These are phyloP conservation scores for Penicillium sp. DNA, from an alignment of 2,329 filamentous ascomycete genomes.

Conservation along the genomic window DNA sequence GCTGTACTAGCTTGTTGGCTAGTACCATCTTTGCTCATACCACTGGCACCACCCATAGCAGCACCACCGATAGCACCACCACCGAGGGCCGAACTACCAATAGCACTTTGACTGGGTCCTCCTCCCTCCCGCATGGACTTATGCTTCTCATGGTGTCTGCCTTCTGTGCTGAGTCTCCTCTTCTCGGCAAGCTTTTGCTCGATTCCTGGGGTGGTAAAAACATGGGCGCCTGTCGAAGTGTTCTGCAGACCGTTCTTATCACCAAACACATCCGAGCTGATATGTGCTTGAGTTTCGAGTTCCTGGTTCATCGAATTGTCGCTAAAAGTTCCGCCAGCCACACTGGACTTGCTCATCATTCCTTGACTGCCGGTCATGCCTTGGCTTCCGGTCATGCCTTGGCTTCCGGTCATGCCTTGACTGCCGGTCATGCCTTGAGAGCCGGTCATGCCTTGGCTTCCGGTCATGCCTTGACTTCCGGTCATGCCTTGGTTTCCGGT, in stretches of 20 bases:
- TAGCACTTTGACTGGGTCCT: background rate
- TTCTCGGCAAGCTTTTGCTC: background rate
- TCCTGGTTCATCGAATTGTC: slow-evolving; percentile 9
- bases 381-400: no score
- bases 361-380: background rate
- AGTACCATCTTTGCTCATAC: slow-evolving; percentile 2
- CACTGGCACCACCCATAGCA: background rate
- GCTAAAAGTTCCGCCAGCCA: background rate
- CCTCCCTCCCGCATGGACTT: background rate
- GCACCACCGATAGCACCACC: background rate
- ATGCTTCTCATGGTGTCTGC: background rate
- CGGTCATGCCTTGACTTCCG: no score
- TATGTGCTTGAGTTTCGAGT: slow-evolving; percentile 11
- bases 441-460: no score
- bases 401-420: no score
- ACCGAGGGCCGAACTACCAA: background rate
- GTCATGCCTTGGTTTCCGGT: no score
- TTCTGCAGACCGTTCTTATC: slow-evolving; percentile 2
- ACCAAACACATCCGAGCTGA: slow-evolving; percentile 15
- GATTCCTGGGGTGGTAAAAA: background rate
- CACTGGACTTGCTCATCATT: background rate
- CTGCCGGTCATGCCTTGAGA: no score
- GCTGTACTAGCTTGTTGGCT: background rate
- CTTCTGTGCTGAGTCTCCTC: background rate
- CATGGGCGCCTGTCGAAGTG: background rate